These are phyloP conservation scores for Exophiala dermatitidis DNA, from an alignment of 2,329 filamentous ascomycete species.

Conservation along the genomic window DNA sequence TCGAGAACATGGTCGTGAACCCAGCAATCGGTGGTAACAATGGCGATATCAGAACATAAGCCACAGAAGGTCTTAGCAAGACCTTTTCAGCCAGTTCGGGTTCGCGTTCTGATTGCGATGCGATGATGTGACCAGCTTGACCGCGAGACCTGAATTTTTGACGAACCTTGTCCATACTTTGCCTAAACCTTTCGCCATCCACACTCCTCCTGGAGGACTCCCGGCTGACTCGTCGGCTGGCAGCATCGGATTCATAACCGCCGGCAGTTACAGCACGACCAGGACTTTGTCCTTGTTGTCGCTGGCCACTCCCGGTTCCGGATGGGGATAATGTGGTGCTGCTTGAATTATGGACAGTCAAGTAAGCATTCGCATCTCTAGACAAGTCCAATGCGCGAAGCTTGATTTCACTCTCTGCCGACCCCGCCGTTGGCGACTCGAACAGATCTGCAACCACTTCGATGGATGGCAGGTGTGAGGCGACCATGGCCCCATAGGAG, in stretches of 20 bases:
- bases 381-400: slow-evolving; percentile 58
- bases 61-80: slow-evolving; percentile 29
- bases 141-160: slow-evolving; percentile 27
- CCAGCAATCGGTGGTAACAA: slow-evolving; percentile 49
- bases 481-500: slow-evolving; percentile 82
- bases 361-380: slow-evolving; percentile 18
- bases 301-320: not conserved
- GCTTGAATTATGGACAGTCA: slow-evolving; percentile 6
- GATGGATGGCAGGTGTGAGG: slow-evolving; percentile 59
- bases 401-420: slow-evolving; percentile 60
- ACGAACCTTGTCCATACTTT: slow-evolving; percentile 37
- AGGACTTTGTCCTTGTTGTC: not conserved
- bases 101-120: not conserved
- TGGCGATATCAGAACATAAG: slow-evolving; percentile 59
- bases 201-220: slow-evolving; percentile 35
- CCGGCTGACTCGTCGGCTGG: slow-evolving; percentile 36
- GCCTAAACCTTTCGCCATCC: slow-evolving; percentile 33
- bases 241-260: slow-evolving; percentile 42
- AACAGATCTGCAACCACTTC: slow-evolving; percentile 56
- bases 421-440: slow-evolving; percentile 44
- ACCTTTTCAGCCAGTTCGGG: slow-evolving; percentile 6
- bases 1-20: slow-evolving; percentile 56
- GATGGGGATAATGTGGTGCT: slow-evolving; percentile 5
- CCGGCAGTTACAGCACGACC: slow-evolving; percentile 34
- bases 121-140: slow-evolving; percentile 37